Percentiles rank a stretch among this genome's conserved stretches.
Conservation (phyloP, 352 stramenopile species). For the Elongisporangium senticosum region DNA sequence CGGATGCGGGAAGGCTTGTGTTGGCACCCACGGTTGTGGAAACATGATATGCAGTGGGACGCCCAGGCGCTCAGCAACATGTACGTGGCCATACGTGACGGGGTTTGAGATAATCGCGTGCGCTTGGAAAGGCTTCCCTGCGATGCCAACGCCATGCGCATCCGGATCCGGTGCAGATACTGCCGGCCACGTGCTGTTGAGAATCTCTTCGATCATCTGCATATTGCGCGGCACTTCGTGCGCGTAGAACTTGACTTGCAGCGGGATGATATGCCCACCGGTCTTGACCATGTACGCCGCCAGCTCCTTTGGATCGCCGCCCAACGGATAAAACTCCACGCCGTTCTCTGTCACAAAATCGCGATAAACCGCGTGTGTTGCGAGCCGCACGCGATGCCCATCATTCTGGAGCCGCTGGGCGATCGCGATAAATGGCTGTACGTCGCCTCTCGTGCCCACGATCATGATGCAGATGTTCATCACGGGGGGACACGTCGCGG, state of each 20-base stretch:
- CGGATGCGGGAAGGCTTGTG: constrained; percentile 83
- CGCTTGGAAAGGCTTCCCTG: constrained; percentile 60
- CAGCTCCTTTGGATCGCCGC: constrained; percentile 59
- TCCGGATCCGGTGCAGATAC: constrained; percentile 70
- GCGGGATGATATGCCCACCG: constrained; percentile 58
- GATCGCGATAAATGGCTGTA: constrained; percentile 71
- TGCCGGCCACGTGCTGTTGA: constrained; percentile 80
- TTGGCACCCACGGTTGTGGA: constrained; percentile 84
- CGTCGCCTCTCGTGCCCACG: constrained; percentile 69
- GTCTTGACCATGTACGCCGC: constrained; percentile 90
- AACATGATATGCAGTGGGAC: constrained; percentile 94
- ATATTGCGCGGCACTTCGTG: constrained; percentile 77
- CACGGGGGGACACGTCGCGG: constrained; percentile 11
- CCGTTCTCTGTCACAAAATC: constrained; percentile 60
- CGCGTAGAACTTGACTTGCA: constrained; percentile 50
- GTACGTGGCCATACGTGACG: constrained; percentile 86
- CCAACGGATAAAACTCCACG: constrained; percentile 71
- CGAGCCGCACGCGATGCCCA: constrained; percentile 88
- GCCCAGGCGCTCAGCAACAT: constrained; percentile 89
- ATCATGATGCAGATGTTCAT: constrained; percentile 80
- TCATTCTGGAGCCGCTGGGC: constrained; percentile 60
- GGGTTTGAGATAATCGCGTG: constrained; percentile 94
- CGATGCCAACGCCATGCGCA: constrained; percentile 26
- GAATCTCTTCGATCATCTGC: constrained; percentile 87
- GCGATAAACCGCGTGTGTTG: constrained; percentile 86